A percentile compares a stretch with the other conserved stretches of the same genome.
These are phyloP conservation scores for Chromosphaera perkinsii DNA, from an alignment of 208 protist genomes.

Conservation along the genomic window DNA sequence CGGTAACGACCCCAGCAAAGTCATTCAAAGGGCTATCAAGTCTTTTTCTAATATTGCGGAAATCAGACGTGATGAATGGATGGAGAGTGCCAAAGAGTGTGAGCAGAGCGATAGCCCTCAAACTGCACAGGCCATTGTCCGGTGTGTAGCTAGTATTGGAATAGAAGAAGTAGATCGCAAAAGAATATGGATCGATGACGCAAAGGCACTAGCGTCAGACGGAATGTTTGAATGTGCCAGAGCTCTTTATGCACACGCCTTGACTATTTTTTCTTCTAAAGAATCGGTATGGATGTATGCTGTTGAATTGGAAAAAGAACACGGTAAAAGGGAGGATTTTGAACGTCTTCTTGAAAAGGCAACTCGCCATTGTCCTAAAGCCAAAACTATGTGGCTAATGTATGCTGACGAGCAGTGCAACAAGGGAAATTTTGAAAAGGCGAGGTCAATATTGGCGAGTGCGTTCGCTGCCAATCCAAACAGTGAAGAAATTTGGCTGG, in stretches of 20 bases:
- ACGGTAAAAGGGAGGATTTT: conserved; percentile 57
- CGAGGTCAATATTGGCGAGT: conserved; percentile 42
- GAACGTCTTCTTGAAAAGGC: conserved; percentile 62
- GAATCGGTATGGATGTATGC: conserved; percentile 68
- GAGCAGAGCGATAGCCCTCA: conserved; percentile 48
- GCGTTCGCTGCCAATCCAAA: conserved; percentile 61
- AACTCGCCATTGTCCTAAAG: conserved; percentile 65
- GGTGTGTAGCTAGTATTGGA: conserved; percentile 64
- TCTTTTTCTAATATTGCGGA: conserved; percentile 45
- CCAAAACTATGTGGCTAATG: conserved; percentile 80
- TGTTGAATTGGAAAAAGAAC: conserved; percentile 67
- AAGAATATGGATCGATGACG: conserved; percentile 71
- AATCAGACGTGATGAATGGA: conserved; percentile 71
- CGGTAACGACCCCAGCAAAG: conserved; percentile 46
- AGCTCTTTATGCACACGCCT: conserved; percentile 67
- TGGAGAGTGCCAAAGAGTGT: conserved; percentile 65
- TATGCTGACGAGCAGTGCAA: conserved; percentile 74
- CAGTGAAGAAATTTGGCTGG: conserved; percentile 80
- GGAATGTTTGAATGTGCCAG: conserved; percentile 43
- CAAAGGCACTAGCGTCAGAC: conserved; percentile 36
- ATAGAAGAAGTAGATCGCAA: conserved; percentile 71
- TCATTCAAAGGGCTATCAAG: conserved; percentile 56
- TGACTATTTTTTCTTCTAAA: conserved; percentile 65
- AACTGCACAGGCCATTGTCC: conserved; percentile 52
- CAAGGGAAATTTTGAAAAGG: conserved; percentile 42